Evolutionary conservation across 164 flowering plant species (phyloP).

Genomic region (Stephania cephalantha): DNA sequence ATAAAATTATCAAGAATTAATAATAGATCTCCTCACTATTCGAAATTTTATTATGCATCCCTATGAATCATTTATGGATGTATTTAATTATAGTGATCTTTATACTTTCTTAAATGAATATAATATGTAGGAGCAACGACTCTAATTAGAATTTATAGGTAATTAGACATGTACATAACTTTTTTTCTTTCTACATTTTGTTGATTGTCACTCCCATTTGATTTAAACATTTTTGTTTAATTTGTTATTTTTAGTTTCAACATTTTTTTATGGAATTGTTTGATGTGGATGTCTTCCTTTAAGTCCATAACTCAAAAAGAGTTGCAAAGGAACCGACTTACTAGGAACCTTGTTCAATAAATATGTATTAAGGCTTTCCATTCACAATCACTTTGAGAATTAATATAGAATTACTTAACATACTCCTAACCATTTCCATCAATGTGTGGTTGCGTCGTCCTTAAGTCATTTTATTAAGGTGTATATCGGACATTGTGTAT

Average conservation of each 20-base stretch:
- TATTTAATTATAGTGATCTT: neutral
- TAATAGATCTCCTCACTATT: no score
- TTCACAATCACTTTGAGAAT: constrained; percentile 1
- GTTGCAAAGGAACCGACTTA: neutral
- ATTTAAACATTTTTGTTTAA: neutral
- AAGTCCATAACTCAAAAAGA: neutral
- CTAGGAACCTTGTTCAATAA: neutral
- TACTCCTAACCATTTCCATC: neutral
- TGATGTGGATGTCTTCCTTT: neutral
- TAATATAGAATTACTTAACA: neutral
- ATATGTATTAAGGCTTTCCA: neutral
- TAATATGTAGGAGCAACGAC: neutral
- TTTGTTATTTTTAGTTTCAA: neutral
- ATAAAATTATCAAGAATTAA: no score
- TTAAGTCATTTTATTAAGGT: neutral
- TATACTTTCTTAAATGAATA: neutral
- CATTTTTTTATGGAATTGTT: neutral
- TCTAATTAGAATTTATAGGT: neutral
- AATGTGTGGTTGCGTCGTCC: neutral
- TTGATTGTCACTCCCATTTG: neutral
- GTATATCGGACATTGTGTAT: neutral
- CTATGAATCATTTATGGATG: no score
- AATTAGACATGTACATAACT: neutral
- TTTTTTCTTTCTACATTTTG: neutral
- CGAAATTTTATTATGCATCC: no score